A percentile compares a stretch with the other conserved stretches of the same genome.
These are phyloP conservation scores for Colletotrichum coccodes DNA, from an alignment of 2,329 filamentous ascomycete species.

Conservation along the genomic window DNA sequence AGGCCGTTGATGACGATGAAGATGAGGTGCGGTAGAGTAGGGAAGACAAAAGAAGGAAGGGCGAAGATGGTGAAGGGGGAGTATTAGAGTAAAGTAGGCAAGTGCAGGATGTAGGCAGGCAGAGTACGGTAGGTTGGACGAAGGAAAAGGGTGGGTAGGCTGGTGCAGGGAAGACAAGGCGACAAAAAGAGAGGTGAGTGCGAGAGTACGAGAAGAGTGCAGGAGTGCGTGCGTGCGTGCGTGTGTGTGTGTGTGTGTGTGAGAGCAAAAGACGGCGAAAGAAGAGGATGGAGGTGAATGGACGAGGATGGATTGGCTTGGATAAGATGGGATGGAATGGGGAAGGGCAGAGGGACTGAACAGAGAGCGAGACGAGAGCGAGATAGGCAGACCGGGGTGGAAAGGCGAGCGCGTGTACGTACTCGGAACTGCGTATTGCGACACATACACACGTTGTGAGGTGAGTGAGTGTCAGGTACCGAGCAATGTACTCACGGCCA, in stretches of 20 bases:
- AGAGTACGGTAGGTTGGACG: conserved; percentile 34
- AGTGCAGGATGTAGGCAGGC: conserved; percentile 29
- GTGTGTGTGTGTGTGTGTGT: conserved; percentile 8
- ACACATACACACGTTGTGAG: background rate
- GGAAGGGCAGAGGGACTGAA: conserved; percentile 31
- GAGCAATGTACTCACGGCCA: background rate
- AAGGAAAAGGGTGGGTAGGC: conserved; percentile 40
- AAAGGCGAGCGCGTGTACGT: conserved; percentile 40
- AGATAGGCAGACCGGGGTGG: conserved; percentile 37
- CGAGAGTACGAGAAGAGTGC: conserved; percentile 37
- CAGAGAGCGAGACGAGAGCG: conserved; percentile 37
- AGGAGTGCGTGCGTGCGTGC: conserved; percentile 2
- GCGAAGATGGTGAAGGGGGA: conserved; percentile 29
- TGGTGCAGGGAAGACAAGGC: conserved; percentile 43
- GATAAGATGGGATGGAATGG: conserved; percentile 39
- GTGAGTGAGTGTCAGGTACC: conserved; percentile 6
- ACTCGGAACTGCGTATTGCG: conserved; percentile 4
- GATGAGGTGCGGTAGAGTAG: conserved; percentile 17
- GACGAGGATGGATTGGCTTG: conserved; percentile 34
- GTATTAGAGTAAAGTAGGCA: conserved; percentile 37
- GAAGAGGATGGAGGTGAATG: conserved; percentile 36
- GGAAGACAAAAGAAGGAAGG: background rate
- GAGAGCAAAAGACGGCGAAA: conserved; percentile 40
- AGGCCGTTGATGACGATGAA: conserved; percentile 29
- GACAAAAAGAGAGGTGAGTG: conserved; percentile 45